A percentile compares a stretch with the other conserved stretches of the same genome.
Conservation (phyloP, 805 yeast genomes). For the Metschnikowia chrysomelidarum region DNA sequence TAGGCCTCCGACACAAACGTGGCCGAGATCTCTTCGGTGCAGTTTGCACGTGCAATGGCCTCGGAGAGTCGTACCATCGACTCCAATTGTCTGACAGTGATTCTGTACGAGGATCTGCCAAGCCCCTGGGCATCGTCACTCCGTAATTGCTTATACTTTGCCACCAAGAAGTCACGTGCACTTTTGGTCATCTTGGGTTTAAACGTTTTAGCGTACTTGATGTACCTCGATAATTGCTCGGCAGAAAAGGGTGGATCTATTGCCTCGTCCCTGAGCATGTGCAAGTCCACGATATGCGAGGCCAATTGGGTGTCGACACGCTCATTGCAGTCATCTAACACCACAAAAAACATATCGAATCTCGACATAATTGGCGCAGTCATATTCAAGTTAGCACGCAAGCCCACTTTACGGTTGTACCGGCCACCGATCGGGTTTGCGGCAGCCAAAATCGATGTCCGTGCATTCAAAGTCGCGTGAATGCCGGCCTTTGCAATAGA, state of each 20-base stretch:
- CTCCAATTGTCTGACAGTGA: slow-evolving; percentile 96
- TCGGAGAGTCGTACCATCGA: slow-evolving; percentile 90
- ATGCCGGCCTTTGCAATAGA: slow-evolving; percentile 99
- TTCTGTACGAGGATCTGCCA: slow-evolving; percentile 82
- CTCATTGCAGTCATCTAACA: slow-evolving; percentile 92
- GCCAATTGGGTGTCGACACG: slow-evolving; percentile 87
- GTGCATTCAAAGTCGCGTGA: slow-evolving; percentile 94
- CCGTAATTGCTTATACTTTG: slow-evolving; percentile 80
- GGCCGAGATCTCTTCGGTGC: slow-evolving; percentile 83
- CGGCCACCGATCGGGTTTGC: slow-evolving; percentile 98
- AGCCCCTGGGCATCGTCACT: slow-evolving; percentile 88
- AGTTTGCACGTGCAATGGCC: slow-evolving; percentile 96
- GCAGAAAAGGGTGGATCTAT: slow-evolving; percentile 86
- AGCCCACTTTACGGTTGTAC: slow-evolving; percentile 80
- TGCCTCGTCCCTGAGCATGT: slow-evolving; percentile 87
- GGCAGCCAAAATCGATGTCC: slow-evolving; percentile 97
- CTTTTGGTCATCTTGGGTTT: slow-evolving; percentile 83
- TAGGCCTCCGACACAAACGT: slow-evolving; percentile 91
- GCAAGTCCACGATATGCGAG: slow-evolving; percentile 87
- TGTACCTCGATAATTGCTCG: slow-evolving; percentile 83
- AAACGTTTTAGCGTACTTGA: slow-evolving; percentile 88
- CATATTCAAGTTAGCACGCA: slow-evolving; percentile 87
- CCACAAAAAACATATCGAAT: slow-evolving; percentile 92
- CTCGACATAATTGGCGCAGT: slow-evolving; percentile 99
- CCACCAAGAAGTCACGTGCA: slow-evolving; percentile 74